A percentile compares a stretch with the other conserved stretches of the same genome.
Evolutionary conservation across 2,329 filamentous ascomycete genomes (phyloP).

Genomic region (Apiospora malaysiana): DNA sequence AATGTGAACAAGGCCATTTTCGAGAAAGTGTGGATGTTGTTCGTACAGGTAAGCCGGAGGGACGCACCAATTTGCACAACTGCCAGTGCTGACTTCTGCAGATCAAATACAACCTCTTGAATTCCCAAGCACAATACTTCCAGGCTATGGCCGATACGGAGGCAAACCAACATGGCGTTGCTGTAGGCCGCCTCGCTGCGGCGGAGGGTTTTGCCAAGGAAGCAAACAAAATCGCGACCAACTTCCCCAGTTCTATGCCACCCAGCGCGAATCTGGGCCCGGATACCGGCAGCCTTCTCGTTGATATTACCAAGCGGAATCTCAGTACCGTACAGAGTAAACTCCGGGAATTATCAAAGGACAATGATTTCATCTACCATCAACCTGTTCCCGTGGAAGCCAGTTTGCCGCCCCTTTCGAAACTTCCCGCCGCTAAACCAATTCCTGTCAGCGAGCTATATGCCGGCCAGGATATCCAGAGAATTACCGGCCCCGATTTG

Average conservation of each 20-base stretch:
- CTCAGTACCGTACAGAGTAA: conserved; percentile 81
- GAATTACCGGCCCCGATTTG: conserved; percentile 95
- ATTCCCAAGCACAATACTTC: conserved; percentile 89
- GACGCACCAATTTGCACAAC: background rate
- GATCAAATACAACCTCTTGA: conserved; percentile 82
- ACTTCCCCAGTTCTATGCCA: conserved; percentile 80
- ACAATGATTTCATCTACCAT: conserved; percentile 99
- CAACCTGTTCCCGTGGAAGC: conserved; percentile 88
- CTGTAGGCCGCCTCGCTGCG: conserved; percentile 81
- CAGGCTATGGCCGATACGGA: conserved; percentile 92
- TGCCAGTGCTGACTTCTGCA: conserved; percentile 37
- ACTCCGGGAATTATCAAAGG: conserved; percentile 77
- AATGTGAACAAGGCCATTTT: conserved; percentile 91
- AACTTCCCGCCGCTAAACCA: conserved; percentile 92
- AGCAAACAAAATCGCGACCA: conserved; percentile 75
- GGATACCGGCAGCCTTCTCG: conserved; percentile 75
- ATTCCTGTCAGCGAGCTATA: conserved; percentile 97
- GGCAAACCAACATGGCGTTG: conserved; percentile 82
- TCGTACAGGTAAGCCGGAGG: conserved; percentile 71
- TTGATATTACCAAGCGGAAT: conserved; percentile 86
- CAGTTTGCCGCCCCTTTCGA: conserved; percentile 79
- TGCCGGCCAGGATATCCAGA: conserved; percentile 94
- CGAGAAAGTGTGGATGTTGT: conserved; percentile 88
- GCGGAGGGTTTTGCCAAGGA: conserved; percentile 82
- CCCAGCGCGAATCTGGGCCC: conserved; percentile 82